Conservation (phyloP, 140 eudicot genomes). For the Anethum foeniculum region DNA sequence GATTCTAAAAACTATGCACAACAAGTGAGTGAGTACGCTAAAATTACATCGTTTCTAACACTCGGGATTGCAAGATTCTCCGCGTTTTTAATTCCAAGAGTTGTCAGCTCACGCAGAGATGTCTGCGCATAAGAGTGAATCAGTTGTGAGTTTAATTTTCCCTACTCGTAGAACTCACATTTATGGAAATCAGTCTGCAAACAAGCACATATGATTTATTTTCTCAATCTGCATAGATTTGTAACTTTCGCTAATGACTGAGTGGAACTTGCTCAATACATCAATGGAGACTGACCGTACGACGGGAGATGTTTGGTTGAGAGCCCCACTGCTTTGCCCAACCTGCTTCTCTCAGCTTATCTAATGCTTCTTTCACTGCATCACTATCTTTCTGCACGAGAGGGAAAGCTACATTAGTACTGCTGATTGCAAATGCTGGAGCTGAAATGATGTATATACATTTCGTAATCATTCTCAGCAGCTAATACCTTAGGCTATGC, state of each 20-base stretch:
- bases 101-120: slow-evolving; percentile 81
- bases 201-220: slow-evolving; percentile 6
- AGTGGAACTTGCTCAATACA: slow-evolving; percentile 13
- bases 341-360: slow-evolving; percentile 75
- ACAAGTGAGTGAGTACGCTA: slow-evolving; percentile 1
- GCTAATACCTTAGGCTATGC: neutral
- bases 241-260: neutral
- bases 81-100: slow-evolving; percentile 88
- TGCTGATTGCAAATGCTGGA: neutral
- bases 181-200: neutral
- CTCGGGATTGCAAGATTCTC: slow-evolving; percentile 97
- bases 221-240: slow-evolving; percentile 12
- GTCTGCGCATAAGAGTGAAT: slow-evolving; percentile 46
- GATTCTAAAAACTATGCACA: neutral
- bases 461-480: neutral
- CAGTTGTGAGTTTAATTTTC: slow-evolving; percentile 4
- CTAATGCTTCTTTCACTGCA: slow-evolving; percentile 89
- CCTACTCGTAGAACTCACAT: neutral
- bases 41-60: slow-evolving; percentile 90
- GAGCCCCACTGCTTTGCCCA: slow-evolving; percentile 98
- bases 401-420: neutral
- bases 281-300: slow-evolving; percentile 55
- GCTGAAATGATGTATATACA: neutral
- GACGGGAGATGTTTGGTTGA: slow-evolving; percentile 91
- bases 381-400: slow-evolving; percentile 84